Percentiles rank a stretch among this genome's conserved stretches.
Conservation (phyloP, 1,139 yeast genomes). For the Entelexis paramagnoliae region DNA sequence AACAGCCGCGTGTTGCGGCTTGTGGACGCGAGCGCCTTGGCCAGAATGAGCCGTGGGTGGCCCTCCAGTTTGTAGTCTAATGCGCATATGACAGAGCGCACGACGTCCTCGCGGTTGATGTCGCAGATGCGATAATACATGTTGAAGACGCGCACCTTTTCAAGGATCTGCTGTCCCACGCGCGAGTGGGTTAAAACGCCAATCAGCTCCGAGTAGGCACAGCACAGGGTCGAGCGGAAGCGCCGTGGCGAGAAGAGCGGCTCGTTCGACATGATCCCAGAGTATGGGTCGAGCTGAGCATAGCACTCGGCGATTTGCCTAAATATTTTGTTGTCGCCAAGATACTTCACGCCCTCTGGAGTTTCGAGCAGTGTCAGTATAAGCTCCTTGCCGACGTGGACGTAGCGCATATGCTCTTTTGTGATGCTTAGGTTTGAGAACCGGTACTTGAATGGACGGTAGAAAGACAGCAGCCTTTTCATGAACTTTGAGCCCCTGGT, state of each 20-base stretch:
- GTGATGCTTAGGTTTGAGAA: constrained; percentile 55
- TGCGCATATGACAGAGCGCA: constrained; percentile 47
- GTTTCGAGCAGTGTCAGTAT: constrained; percentile 56
- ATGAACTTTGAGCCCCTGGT: constrained; percentile 73
- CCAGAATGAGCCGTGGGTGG: constrained; percentile 56
- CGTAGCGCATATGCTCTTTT: constrained; percentile 43
- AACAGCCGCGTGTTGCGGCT: constrained; percentile 43
- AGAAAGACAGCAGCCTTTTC: constrained; percentile 75
- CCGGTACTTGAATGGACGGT: constrained; percentile 79
- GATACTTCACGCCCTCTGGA: constrained; percentile 54
- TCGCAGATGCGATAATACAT: constrained; percentile 56
- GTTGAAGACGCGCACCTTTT: constrained; percentile 76
- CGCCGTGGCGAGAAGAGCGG: constrained; percentile 59
- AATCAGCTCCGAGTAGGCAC: constrained; percentile 68
- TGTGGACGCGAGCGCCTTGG: constrained; percentile 49
- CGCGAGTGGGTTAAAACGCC: constrained; percentile 56
- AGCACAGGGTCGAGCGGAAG: constrained; percentile 53
- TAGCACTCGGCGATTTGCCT: constrained; percentile 82
- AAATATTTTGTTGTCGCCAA: constrained; percentile 56
- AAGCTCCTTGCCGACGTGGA: constrained; percentile 63
- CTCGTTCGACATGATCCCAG: constrained; percentile 63
- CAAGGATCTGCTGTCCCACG: constrained; percentile 57
- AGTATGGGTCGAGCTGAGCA: constrained; percentile 73
- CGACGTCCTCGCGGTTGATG: constrained; percentile 49
- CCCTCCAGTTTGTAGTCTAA: constrained; percentile 55